Evolutionary conservation across 495 filamentous ascomycete genomes (phyloP), one percentile per base, ranked within the genome.

Genomic region (Lichina pygmaea): DNA sequence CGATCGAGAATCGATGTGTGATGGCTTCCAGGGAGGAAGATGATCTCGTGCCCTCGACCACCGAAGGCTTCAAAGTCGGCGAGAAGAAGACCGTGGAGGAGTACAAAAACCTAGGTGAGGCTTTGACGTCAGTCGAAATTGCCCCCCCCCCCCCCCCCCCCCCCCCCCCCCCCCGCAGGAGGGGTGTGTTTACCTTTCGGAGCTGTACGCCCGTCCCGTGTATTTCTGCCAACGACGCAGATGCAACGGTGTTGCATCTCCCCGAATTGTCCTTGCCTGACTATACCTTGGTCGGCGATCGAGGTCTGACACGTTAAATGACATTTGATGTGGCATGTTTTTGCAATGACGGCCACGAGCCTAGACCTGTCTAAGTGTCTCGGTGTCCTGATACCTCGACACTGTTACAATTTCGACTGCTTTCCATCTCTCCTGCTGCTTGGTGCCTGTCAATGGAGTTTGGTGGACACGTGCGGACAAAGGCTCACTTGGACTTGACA

Each of bases 21-120:
- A 91, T 91, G 84, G 62, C 78, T 46, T 70, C 73, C 52, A 63
- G 73, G 46, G 60, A 72, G 53, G 78, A 93, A 0, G 82, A 93
- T 43, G 89, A 97, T 52, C 74, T 93, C 49, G 59, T 75, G 52
- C 81, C 86, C 56, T 75, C 83, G 64, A 69, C 72, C 58, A 93
- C 83, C 48, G 75, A 85, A 65, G 86, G 89, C 53, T 97, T 91
- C 76, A 93, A 89, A 70, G 77, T 94, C 51, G 84, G 84, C 51
- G 83, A 93, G 71, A 93, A 93, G 75, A 93, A 94, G 71, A 86
- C 81, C 49, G 68, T 97, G 51, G 76, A 83, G 46, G 83, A 93
- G 60, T 93, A 93, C 62, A 63, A 79, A 49, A 63, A 93, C 54
- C 75, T 97, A 60, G 89, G 89, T 94, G 65, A 57, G 81, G 70